A percentile compares a stretch with the other conserved stretches of the same genome.
Conservation (phyloP, 139 green algal genomes). For the Picochlorum sp. region DNA sequence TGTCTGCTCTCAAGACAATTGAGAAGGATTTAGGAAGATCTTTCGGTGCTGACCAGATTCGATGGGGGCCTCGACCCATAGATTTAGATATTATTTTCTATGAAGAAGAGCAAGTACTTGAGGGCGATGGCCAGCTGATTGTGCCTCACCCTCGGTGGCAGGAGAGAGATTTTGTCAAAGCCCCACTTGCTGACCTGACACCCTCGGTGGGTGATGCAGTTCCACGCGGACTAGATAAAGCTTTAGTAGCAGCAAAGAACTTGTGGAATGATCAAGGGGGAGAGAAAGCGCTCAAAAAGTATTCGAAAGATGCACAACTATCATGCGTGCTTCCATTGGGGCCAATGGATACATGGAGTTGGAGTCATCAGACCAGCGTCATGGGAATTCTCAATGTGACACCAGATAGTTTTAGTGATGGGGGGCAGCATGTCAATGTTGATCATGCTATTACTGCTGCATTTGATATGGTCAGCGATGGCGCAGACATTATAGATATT, state of each 20-base stretch:
- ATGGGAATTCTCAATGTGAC: slow-evolving; percentile 98
- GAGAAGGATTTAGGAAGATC: slow-evolving; percentile 62
- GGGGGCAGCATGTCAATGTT: slow-evolving; percentile 34
- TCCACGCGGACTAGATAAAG: background rate
- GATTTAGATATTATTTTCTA: slow-evolving; percentile 97
- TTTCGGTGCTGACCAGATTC: slow-evolving; percentile 16
- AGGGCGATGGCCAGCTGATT: slow-evolving; percentile 35
- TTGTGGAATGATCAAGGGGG: slow-evolving; percentile 39
- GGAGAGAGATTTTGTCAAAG: slow-evolving; percentile 82
- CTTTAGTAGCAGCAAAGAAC: slow-evolving; percentile 6
- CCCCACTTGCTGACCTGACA: slow-evolving; percentile 67
- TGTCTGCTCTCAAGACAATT: slow-evolving; percentile 62
- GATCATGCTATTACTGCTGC: slow-evolving; percentile 47
- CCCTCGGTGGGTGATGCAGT: background rate
- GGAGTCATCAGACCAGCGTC: slow-evolving; percentile 35
- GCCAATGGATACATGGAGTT: slow-evolving; percentile 26
- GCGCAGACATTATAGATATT: slow-evolving; percentile 84
- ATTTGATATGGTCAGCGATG: slow-evolving; percentile 55
- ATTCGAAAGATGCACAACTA: slow-evolving; percentile 24
- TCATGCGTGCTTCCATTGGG: slow-evolving; percentile 43
- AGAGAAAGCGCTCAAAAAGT: slow-evolving; percentile 22
- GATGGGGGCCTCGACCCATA: slow-evolving; percentile 81
- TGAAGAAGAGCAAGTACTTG: slow-evolving; percentile 28
- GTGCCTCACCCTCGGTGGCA: slow-evolving; percentile 75
- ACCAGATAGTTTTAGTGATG: slow-evolving; percentile 94